These are phyloP conservation scores for Calonectria honghensis DNA, from an alignment of 2,329 filamentous ascomycete species.

Conservation along the genomic window DNA sequence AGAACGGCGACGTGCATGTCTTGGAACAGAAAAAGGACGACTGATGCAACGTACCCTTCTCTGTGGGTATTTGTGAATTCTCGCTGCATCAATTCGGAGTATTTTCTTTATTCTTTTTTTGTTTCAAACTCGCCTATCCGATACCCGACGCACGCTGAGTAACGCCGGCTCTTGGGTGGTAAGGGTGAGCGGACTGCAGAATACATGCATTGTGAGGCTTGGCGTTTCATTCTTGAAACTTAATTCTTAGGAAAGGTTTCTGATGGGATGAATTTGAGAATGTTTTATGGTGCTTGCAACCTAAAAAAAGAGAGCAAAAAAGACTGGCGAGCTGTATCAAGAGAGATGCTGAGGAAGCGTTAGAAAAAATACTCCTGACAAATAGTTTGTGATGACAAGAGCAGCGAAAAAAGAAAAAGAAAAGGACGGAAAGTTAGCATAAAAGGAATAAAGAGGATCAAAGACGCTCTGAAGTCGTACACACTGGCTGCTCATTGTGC, in stretches of 20 bases:
- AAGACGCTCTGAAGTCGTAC: background rate
- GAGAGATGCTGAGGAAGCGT: background rate
- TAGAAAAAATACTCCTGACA: background rate
- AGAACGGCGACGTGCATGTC: background rate
- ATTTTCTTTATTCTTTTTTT: background rate
- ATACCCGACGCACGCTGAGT: background rate
- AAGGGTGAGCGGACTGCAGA: background rate
- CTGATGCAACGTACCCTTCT: background rate
- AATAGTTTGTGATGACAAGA: background rate
- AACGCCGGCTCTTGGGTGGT: background rate
- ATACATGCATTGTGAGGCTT: background rate
- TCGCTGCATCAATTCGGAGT: background rate
- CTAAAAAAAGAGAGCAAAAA: background rate
- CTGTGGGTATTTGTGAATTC: background rate
- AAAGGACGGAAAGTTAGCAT: background rate
- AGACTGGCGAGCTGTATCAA: background rate
- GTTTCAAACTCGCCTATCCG: background rate
- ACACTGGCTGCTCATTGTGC: background rate
- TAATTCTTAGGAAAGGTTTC: background rate
- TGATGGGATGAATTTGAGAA: background rate
- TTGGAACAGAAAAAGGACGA: background rate
- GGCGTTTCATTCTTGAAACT: background rate
- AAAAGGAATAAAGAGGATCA: background rate
- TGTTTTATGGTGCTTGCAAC: background rate
- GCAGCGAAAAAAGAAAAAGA: no score